Conservation (phyloP, 768 basidiomycete genomes). For the Tephrocybe sp. region DNA sequence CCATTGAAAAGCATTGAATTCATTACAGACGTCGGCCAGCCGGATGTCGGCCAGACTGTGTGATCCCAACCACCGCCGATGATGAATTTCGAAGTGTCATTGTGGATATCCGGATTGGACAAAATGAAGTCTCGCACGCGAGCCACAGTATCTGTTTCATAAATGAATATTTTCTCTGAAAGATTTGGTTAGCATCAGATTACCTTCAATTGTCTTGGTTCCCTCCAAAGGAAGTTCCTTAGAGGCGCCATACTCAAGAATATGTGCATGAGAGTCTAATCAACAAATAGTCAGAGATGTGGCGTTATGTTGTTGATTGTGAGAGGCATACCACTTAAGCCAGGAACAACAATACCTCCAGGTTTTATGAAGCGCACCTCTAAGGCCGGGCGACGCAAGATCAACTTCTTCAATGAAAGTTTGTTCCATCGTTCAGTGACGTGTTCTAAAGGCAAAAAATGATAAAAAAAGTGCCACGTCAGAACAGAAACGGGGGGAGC, state of each 20-base stretch:
- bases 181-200: slow-evolving; percentile 4
- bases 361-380: slow-evolving; percentile 49
- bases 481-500: neutral
- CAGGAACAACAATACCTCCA: slow-evolving; percentile 68
- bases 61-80: slow-evolving; percentile 93
- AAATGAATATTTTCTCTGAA: neutral
- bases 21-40: slow-evolving; percentile 75
- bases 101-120: slow-evolving; percentile 52
- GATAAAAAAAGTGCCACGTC: slow-evolving; percentile 1
- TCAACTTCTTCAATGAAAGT: slow-evolving; percentile 18
- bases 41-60: slow-evolving; percentile 61
- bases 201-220: slow-evolving; percentile 58
- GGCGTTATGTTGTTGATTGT: slow-evolving; percentile 1
- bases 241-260: slow-evolving; percentile 75
- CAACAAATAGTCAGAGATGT: slow-evolving; percentile 3
- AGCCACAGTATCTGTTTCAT: slow-evolving; percentile 54
- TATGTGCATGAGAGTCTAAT: slow-evolving; percentile 79
- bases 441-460: slow-evolving; percentile 32
- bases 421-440: slow-evolving; percentile 40
- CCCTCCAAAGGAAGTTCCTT: slow-evolving; percentile 65
- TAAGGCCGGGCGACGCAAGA: slow-evolving; percentile 25
- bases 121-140: slow-evolving; percentile 64
- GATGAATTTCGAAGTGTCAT: slow-evolving; percentile 61
- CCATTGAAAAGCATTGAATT: slow-evolving; percentile 22
- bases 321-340: slow-evolving; percentile 60